Evolutionary conservation across 2,329 filamentous ascomycete species (phyloP).

Genomic region (Fusarium illudens): DNA sequence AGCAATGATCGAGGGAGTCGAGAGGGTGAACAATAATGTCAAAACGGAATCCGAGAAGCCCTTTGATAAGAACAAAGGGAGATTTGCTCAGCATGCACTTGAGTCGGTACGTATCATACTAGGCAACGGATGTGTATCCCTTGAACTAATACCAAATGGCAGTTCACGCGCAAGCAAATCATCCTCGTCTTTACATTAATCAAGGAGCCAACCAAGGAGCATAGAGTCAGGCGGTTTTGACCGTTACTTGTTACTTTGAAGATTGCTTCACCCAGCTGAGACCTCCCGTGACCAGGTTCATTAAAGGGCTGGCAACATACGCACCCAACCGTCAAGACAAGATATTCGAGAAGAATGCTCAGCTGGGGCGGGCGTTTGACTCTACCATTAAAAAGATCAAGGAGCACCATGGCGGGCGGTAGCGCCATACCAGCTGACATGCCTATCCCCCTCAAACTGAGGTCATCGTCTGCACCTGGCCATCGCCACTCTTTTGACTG

Average conservation of each 20-base stretch:
- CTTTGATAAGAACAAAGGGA: conserved; percentile 11
- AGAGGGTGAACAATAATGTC: not conserved
- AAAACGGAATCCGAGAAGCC: not conserved
- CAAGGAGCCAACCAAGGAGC: not conserved
- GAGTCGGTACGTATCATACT: not conserved
- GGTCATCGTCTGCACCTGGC: conserved; percentile 12
- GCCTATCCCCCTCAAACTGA: conserved; percentile 14
- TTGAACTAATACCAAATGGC: conserved; percentile 1
- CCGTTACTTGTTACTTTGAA: conserved; percentile 15
- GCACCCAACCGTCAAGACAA: conserved; percentile 4
- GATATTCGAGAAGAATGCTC: conserved; percentile 18
- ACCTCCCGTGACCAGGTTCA: conserved; percentile 3
- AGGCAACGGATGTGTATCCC: not conserved
- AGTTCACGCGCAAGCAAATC: conserved; percentile 16
- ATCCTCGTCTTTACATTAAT: conserved; percentile 9
- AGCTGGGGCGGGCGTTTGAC: conserved; percentile 9
- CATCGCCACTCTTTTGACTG: not conserved
- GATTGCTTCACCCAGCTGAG: conserved; percentile 16
- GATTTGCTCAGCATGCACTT: conserved; percentile 19
- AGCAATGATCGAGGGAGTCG: conserved; percentile 11
- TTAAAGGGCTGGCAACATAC: conserved; percentile 9
- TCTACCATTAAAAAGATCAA: conserved; percentile 2
- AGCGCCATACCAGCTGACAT: conserved; percentile 4
- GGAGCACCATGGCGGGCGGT: not conserved
- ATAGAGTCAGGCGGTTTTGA: conserved; percentile 12